Percentiles rank a stretch among this genome's conserved stretches.
These are phyloP conservation scores for Trypanosoma cruzi DNA, from an alignment of 208 protist genomes.

Conservation along the genomic window DNA sequence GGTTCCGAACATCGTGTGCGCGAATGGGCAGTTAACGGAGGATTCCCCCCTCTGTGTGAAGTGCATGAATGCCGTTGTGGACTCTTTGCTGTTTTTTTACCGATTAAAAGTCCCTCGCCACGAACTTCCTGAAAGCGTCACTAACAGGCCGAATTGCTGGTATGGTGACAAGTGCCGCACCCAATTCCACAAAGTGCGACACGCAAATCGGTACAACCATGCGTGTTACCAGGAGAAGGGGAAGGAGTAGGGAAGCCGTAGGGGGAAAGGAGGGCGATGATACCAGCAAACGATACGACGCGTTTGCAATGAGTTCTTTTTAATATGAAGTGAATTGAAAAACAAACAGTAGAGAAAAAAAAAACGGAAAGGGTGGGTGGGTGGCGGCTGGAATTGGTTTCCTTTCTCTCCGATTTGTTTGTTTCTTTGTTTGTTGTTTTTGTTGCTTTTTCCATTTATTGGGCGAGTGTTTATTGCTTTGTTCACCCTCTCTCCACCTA, in stretches of 20 bases:
- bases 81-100: slow-evolving; percentile 80
- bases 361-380: neutral
- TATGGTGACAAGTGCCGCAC: slow-evolving; percentile 87
- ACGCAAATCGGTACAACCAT: slow-evolving; percentile 90
- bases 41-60: slow-evolving; percentile 53
- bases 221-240: slow-evolving; percentile 88
- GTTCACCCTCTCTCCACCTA: no score
- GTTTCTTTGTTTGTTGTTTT: neutral
- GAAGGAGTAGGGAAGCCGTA: slow-evolving; percentile 62
- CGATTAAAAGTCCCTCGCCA: slow-evolving; percentile 49
- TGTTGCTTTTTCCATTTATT: no score
- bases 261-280: neutral
- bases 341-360: neutral
- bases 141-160: slow-evolving; percentile 80
- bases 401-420: neutral
- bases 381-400: neutral
- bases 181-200: slow-evolving; percentile 76
- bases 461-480: no score
- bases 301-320: neutral
- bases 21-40: slow-evolving; percentile 42
- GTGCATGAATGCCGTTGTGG: slow-evolving; percentile 61
- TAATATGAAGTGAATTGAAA: neutral
- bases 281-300: no score
- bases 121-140: slow-evolving; percentile 65
- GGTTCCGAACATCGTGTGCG: slow-evolving; percentile 61